Base-by-base conservation (phyloP, 805 yeast genomes). In the Candida andamanensis region DNA sequence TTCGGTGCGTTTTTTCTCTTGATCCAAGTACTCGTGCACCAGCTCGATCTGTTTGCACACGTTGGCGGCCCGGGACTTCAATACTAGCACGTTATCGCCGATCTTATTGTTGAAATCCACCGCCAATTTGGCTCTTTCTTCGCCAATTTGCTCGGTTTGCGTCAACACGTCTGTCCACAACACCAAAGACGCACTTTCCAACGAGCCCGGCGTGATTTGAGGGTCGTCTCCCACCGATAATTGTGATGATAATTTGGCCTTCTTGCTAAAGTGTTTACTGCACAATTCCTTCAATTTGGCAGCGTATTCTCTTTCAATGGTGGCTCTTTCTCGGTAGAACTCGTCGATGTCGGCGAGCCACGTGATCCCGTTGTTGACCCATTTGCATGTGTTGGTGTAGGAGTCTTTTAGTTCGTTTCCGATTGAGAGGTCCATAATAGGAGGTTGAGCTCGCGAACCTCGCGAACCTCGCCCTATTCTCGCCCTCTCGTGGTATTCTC, bases 141-240 rank as follows among this genome's bases (percentile, higher is more conserved):
- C 74, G 22, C 95, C 80, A 23, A 84, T 73, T 15, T 70, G 62
- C 56, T 89, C 97, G 1, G 95, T 85, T 50, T 85, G 92, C 3
- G 82, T 70, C 37, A 90, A 69, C 5, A 89, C 74, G 42, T 86
- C 95, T 27, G 75, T 85, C 98, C 98, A 90, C 2, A 95, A 75
- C 9, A 85, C 95, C 40, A 89, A 60, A 11, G 84, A 69, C 0
- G 96, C 95, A 42, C 84, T 72, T 52, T 92, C 97, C 30, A 90
- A 64, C 0, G 97, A 86, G 0, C 99, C 98, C 0, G 98, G 97
- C 0, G 99, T 92, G 26, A 85, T 74, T 25, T 78, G 72, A 0
- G 99, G 98, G 12, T 74, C 74, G 39, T 85, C 95, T 16, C 99
- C 99, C 2, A 92, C 98, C 26, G 89, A 76, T 17, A 92, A 57